Evolutionary conservation across 768 basidiomycete species (phyloP).

Genomic region (Hericium erinaceus): DNA sequence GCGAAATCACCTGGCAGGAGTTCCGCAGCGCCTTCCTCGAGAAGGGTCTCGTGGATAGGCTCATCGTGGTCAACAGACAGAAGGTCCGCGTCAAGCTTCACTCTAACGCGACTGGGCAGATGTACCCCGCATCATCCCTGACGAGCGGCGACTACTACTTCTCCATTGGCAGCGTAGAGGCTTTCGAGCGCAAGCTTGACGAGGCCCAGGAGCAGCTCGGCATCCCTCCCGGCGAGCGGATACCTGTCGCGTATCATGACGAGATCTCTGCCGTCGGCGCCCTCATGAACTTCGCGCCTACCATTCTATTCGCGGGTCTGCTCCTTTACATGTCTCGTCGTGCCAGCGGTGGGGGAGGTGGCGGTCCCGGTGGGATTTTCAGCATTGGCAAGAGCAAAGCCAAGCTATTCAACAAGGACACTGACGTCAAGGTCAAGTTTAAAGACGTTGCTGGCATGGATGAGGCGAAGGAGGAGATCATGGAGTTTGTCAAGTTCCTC

Average conservation of each 20-base stretch:
- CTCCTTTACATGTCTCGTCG: conserved; percentile 80
- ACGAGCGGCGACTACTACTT: conserved; percentile 72
- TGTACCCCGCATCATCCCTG: conserved; percentile 49
- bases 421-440: conserved; percentile 87
- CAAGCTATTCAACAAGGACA: conserved; percentile 94
- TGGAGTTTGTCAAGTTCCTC: conserved; percentile 99
- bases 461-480: conserved; percentile 99
- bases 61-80: conserved; percentile 83
- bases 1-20: conserved; percentile 99
- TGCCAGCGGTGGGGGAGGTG: conserved; percentile 48
- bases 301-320: conserved; percentile 82
- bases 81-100: conserved; percentile 90
- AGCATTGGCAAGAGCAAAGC: conserved; percentile 94
- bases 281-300: conserved; percentile 89
- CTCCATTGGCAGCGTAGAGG: conserved; percentile 96
- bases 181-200: conserved; percentile 91
- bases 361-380: conserved; percentile 85
- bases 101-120: conserved; percentile 74
- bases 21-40: conserved; percentile 96
- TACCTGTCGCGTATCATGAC: conserved; percentile 95
- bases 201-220: conserved; percentile 88
- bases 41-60: conserved; percentile 90
- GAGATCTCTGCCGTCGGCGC: conserved; percentile 82
- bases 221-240: conserved; percentile 86
- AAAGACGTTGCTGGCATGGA: conserved; percentile 99